Conservation (phyloP, 495 filamentous ascomycete genomes). For the Penicillium samsonianum region DNA sequence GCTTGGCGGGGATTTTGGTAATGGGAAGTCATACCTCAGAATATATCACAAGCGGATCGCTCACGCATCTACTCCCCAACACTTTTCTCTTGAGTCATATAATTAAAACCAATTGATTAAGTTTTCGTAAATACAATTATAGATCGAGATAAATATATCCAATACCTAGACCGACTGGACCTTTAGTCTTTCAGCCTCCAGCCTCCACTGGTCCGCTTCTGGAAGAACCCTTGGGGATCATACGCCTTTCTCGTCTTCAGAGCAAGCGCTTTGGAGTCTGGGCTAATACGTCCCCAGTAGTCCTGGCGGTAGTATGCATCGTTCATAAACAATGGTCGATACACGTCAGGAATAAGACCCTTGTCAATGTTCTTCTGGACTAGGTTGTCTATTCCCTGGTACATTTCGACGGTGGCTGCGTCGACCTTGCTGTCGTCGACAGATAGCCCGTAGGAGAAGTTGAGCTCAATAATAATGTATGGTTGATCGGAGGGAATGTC, state of each 20-base stretch:
- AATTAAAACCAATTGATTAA: conserved; percentile 3
- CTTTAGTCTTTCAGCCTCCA: conserved; percentile 36
- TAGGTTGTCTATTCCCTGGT: conserved; percentile 33
- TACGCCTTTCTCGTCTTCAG: conserved; percentile 47
- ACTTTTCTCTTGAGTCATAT: neutral
- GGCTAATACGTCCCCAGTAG: conserved; percentile 57
- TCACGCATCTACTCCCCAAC: conserved; percentile 5
- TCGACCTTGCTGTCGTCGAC: conserved; percentile 50
- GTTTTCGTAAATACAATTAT: conserved; percentile 4
- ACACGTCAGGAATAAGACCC: conserved; percentile 50
- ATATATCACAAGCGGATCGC: conserved; percentile 2
- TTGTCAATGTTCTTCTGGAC: conserved; percentile 43
- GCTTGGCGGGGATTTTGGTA: neutral
- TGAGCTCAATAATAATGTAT: conserved; percentile 58
- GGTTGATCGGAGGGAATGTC: conserved; percentile 52
- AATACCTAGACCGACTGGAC: neutral
- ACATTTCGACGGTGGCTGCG: conserved; percentile 47
- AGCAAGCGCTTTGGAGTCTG: conserved; percentile 43
- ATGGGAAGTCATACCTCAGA: neutral
- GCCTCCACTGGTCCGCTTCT: conserved; percentile 57
- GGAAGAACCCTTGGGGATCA: conserved; percentile 60
- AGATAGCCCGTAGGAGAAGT: conserved; percentile 52
- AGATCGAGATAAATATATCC: neutral
- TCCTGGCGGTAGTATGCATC: conserved; percentile 59
- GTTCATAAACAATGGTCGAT: conserved; percentile 62